These are phyloP conservation scores for Parathielavia hyrcaniae DNA, from an alignment of 495 filamentous ascomycete genomes.

Conservation along the genomic window DNA sequence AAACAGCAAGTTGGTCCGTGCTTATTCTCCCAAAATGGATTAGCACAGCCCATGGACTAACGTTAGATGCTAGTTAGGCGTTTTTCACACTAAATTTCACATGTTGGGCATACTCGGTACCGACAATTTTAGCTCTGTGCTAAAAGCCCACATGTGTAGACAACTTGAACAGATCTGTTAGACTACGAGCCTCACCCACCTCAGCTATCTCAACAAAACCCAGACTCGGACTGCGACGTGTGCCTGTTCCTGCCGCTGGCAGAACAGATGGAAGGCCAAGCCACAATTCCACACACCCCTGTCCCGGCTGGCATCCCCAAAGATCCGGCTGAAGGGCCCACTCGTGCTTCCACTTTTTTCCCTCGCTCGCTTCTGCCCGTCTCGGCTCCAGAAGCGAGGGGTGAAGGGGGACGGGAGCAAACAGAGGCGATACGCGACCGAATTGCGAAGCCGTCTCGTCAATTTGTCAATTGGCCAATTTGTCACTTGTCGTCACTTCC, in stretches of 20 bases:
- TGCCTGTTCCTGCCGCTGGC: neutral
- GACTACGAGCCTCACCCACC: too few species aligned
- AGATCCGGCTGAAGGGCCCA: conserved; percentile 19
- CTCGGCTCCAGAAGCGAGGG: conserved; percentile 22
- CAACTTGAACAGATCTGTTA: too few species aligned
- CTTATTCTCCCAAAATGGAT: too few species aligned
- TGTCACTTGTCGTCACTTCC: neutral
- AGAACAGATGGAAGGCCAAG: neutral
- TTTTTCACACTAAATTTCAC: too few species aligned
- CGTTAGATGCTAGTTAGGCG: too few species aligned
- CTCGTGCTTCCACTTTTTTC: conserved; percentile 8
- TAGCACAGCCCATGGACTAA: too few species aligned
- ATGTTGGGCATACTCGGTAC: too few species aligned
- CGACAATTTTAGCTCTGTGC: too few species aligned
- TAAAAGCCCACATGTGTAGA: too few species aligned
- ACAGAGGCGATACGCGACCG: conserved; percentile 14
- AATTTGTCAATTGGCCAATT: neutral
- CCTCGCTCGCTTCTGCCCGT: conserved; percentile 31
- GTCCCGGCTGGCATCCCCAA: conserved; percentile 19
- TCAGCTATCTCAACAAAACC: too few species aligned
- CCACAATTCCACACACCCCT: conserved; percentile 5
- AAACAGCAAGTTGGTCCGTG: too few species aligned
- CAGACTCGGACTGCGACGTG: too few species aligned
- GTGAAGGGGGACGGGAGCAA: neutral
- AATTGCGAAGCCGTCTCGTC: neutral